These are phyloP conservation scores for Lepiota brunneoincarnata DNA, from an alignment of 768 basidiomycete species.

Conservation along the genomic window DNA sequence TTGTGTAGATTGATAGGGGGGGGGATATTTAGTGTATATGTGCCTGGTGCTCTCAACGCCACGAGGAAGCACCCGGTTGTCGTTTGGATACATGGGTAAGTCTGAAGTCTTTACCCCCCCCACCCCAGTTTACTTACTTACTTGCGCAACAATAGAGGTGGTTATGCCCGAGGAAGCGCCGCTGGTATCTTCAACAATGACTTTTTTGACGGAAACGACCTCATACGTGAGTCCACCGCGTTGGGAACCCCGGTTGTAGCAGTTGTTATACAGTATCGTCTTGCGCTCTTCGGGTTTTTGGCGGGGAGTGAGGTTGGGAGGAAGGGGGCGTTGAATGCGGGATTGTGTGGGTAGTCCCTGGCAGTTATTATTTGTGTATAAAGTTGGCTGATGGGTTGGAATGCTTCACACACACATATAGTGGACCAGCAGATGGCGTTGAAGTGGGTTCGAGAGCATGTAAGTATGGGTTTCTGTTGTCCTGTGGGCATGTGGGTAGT, in stretches of 20 bases:
- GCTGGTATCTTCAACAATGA: slow-evolving; percentile 3
- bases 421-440: slow-evolving; percentile 45
- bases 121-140: background rate
- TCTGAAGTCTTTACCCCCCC: background rate
- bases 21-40: slow-evolving; percentile 26
- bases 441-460: slow-evolving; percentile 40
- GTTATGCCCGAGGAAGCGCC: slow-evolving; percentile 26
- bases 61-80: slow-evolving; percentile 30
- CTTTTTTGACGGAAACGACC: slow-evolving; percentile 29
- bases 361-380: background rate
- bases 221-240: slow-evolving; percentile 27
- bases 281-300: slow-evolving; percentile 46
- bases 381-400: background rate
- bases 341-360: slow-evolving; percentile 40
- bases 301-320: slow-evolving; percentile 39
- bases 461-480: slow-evolving; percentile 13
- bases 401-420: too few species aligned
- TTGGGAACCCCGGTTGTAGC: slow-evolving; percentile 29
- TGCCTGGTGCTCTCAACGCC: slow-evolving; percentile 27
- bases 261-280: slow-evolving; percentile 40
- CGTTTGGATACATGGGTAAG: slow-evolving; percentile 42
- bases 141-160: slow-evolving; percentile 20
- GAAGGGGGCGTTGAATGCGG: slow-evolving; percentile 44
- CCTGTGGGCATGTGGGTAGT: background rate
- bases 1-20: background rate